Conservation (phyloP, 495 filamentous ascomycete genomes). For the Hypomontagnella submonticulosa region DNA sequence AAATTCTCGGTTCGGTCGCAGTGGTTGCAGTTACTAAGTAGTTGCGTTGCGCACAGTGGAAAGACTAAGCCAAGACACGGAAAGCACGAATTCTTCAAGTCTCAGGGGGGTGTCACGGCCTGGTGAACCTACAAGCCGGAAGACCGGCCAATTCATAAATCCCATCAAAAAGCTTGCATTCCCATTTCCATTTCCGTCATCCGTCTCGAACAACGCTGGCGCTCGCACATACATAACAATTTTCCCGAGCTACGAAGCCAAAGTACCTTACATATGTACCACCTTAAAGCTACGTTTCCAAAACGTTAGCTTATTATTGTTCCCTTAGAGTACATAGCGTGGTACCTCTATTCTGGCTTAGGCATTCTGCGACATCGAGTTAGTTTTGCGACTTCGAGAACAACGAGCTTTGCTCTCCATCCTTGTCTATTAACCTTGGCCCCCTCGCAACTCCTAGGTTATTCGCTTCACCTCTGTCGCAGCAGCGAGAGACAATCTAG, state of each 20-base stretch:
- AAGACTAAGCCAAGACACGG: slow-evolving; percentile 42
- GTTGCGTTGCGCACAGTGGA: slow-evolving; percentile 31
- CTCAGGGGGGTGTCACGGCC: slow-evolving; percentile 24
- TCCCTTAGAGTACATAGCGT: slow-evolving; percentile 7
- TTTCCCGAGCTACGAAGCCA: slow-evolving; percentile 12
- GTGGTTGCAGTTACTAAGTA: background rate
- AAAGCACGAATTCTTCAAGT: slow-evolving; percentile 27
- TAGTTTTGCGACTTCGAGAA: slow-evolving; percentile 49
- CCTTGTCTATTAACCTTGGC: slow-evolving; percentile 41
- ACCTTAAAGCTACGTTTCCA: background rate
- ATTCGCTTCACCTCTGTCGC: slow-evolving; percentile 34
- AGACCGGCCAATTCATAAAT: slow-evolving; percentile 43
- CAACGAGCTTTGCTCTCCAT: slow-evolving; percentile 42
- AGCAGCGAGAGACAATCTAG: slow-evolving; percentile 42
- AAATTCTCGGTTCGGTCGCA: slow-evolving; percentile 34
- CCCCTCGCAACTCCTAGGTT: slow-evolving; percentile 26
- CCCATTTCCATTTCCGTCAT: slow-evolving; percentile 36
- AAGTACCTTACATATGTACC: background rate
- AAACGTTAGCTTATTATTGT: slow-evolving; percentile 1
- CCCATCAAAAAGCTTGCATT: slow-evolving; percentile 35
- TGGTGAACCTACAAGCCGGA: slow-evolving; percentile 35
- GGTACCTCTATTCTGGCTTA: slow-evolving; percentile 7
- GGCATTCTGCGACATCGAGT: slow-evolving; percentile 42
- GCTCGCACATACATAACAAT: slow-evolving; percentile 11
- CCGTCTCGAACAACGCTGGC: slow-evolving; percentile 21